Percentiles rank a stretch among this genome's conserved stretches.
Conservation (phyloP, 768 basidiomycete species). For the Tricholoma flavovirens region DNA sequence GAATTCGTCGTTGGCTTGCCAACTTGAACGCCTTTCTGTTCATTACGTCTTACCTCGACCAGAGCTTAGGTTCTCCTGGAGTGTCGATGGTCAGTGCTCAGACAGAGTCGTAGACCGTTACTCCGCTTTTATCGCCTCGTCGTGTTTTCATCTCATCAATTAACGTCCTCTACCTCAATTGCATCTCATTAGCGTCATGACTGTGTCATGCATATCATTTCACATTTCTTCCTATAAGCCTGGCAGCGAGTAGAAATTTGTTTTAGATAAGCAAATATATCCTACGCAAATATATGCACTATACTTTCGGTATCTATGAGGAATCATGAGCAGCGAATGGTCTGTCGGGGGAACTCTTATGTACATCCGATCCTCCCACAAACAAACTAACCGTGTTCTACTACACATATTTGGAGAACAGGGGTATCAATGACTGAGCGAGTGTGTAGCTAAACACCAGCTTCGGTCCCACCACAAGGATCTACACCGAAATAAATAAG, state of each 20-base stretch:
- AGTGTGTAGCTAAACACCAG: conserved; percentile 98
- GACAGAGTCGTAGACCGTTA: neutral
- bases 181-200: neutral
- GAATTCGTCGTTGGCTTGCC: neutral
- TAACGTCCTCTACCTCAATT: neutral
- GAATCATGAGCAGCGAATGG: neutral
- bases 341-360: neutral
- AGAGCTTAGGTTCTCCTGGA: neutral
- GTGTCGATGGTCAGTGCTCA: neutral
- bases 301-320: neutral
- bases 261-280: neutral
- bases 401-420: conserved; percentile 81
- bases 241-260: neutral
- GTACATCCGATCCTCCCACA: neutral
- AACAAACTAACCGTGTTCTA: conserved; percentile 27
- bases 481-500: conserved; percentile 38
- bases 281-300: neutral
- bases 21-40: neutral
- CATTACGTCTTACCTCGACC: neutral
- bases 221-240: too few species aligned
- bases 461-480: conserved; percentile 95
- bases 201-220: neutral
- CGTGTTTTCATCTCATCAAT: neutral
- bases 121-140: neutral
- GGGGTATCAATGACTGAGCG: conserved; percentile 91